Conservation (phyloP, 2,329 filamentous ascomycete genomes). For the Escovopsis sp. region DNA sequence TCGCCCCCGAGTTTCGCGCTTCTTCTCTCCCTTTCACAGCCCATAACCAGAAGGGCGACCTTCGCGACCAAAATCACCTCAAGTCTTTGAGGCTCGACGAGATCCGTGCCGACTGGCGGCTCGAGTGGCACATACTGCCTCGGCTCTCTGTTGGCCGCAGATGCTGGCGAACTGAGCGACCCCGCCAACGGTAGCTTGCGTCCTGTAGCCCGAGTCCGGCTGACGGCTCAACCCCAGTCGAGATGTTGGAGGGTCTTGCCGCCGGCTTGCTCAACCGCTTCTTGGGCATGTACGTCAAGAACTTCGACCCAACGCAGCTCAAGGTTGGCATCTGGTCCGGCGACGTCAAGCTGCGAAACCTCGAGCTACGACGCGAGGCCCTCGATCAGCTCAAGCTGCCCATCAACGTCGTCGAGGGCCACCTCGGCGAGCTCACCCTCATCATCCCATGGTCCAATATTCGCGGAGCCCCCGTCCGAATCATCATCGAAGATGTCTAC, state of each 20-base stretch:
- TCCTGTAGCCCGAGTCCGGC: constrained; percentile 46
- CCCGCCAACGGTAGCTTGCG: constrained; percentile 3
- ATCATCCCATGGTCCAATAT: constrained; percentile 97
- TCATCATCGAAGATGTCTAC: constrained; percentile 95
- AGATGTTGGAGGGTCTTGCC: constrained; percentile 93
- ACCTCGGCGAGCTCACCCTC: constrained; percentile 81
- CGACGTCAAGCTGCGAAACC: constrained; percentile 85
- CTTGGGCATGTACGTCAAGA: constrained; percentile 99
- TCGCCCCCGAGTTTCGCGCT: background rate
- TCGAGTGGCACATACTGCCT: too few relatives aligned
- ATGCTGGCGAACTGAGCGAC: constrained; percentile 9
- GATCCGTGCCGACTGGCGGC: constrained; percentile 1
- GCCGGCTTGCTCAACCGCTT: constrained; percentile 97
- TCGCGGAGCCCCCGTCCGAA: constrained; percentile 81
- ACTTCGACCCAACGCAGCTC: constrained; percentile 94
- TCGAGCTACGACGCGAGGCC: constrained; percentile 86
- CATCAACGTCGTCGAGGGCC: constrained; percentile 90
- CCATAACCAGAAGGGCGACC: too few relatives aligned
- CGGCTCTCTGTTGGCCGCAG: constrained; percentile 1
- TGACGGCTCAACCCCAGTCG: constrained; percentile 47
- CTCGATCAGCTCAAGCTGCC: constrained; percentile 94
- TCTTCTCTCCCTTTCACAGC: too few relatives aligned
- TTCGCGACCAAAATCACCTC: background rate
- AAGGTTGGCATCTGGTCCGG: constrained; percentile 99
- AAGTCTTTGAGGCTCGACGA: background rate